These are phyloP conservation scores for Candida vartiovaarae DNA, from an alignment of 805 yeast species.

Conservation along the genomic window DNA sequence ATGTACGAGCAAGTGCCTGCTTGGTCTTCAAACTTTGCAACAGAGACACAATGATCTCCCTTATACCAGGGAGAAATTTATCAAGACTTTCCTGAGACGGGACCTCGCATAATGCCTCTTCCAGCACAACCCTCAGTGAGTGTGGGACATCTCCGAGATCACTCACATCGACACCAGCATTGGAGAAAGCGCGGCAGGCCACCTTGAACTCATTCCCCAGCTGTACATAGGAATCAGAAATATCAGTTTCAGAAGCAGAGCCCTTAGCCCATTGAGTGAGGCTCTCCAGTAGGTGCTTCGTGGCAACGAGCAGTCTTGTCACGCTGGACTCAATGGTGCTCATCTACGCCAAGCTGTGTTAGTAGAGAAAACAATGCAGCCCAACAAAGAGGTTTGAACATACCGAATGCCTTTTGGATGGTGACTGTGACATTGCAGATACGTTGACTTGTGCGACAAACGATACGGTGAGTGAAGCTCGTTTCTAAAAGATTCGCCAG, in stretches of 20 bases:
- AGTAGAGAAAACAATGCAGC: background rate
- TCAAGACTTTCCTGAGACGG: slow-evolving; percentile 83
- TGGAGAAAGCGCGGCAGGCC: slow-evolving; percentile 71
- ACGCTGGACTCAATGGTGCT: slow-evolving; percentile 72
- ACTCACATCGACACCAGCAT: slow-evolving; percentile 71
- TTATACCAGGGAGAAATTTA: slow-evolving; percentile 70
- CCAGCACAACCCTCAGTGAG: slow-evolving; percentile 69
- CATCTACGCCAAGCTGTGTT: slow-evolving; percentile 17
- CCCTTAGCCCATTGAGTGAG: slow-evolving; percentile 86
- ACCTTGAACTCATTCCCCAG: slow-evolving; percentile 91
- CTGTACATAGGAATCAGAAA: slow-evolving; percentile 84
- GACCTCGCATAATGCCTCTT: slow-evolving; percentile 75
- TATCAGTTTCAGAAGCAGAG: slow-evolving; percentile 72
- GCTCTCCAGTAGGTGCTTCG: slow-evolving; percentile 81
- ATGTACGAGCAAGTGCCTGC: slow-evolving; percentile 48
- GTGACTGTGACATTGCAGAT: slow-evolving; percentile 4
- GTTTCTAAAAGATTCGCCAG: too few relatives aligned
- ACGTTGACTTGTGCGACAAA: too few relatives aligned
- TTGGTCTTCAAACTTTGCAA: slow-evolving; percentile 75
- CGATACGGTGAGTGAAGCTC: too few relatives aligned
- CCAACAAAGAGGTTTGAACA: background rate
- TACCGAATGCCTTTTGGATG: slow-evolving; percentile 24
- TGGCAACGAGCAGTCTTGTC: slow-evolving; percentile 73
- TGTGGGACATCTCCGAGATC: slow-evolving; percentile 91
- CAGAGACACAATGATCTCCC: slow-evolving; percentile 77